A percentile compares a stretch with the other conserved stretches of the same genome.
Conservation (phyloP, 2,329 filamentous ascomycete species). For the Phaeoacremonium minimum region DNA sequence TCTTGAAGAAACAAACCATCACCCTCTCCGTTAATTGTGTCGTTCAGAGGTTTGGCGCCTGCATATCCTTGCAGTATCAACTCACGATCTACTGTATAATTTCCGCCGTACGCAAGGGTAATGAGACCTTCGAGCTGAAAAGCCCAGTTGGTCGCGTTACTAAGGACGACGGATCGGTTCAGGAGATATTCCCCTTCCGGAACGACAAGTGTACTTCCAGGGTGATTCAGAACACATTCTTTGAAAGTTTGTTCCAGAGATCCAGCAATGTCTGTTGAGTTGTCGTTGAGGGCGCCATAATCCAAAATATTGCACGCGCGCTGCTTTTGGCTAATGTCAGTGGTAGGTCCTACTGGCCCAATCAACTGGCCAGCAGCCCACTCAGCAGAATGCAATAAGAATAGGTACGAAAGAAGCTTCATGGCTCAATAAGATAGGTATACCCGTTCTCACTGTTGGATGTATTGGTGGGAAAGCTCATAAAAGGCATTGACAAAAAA, state of each 20-base stretch:
- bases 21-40: slow-evolving; percentile 25
- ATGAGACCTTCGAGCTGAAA: slow-evolving; percentile 26
- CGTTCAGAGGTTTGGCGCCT: slow-evolving; percentile 19
- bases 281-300: slow-evolving; percentile 22
- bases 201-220: slow-evolving; percentile 18
- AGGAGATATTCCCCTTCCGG: slow-evolving; percentile 21
- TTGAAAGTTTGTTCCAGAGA: slow-evolving; percentile 20
- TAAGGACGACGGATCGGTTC: slow-evolving; percentile 17
- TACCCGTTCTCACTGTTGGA: background rate
- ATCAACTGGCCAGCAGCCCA: background rate
- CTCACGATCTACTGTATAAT: slow-evolving; percentile 20
- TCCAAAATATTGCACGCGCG: slow-evolving; percentile 24
- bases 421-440: background rate
- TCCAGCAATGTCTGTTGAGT: slow-evolving; percentile 21
- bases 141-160: slow-evolving; percentile 25
- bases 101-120: slow-evolving; percentile 21
- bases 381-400: background rate
- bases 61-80: slow-evolving; percentile 22
- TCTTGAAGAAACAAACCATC: slow-evolving; percentile 21
- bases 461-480: background rate
- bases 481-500: background rate
- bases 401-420: background rate
- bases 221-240: slow-evolving; percentile 14
- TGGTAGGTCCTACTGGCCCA: slow-evolving; percentile 19
- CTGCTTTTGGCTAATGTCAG: slow-evolving; percentile 17